Evolutionary conservation across 441 rosid species (phyloP), one percentile per base, ranked within the genome.

Genomic region (Melastoma candidum): DNA sequence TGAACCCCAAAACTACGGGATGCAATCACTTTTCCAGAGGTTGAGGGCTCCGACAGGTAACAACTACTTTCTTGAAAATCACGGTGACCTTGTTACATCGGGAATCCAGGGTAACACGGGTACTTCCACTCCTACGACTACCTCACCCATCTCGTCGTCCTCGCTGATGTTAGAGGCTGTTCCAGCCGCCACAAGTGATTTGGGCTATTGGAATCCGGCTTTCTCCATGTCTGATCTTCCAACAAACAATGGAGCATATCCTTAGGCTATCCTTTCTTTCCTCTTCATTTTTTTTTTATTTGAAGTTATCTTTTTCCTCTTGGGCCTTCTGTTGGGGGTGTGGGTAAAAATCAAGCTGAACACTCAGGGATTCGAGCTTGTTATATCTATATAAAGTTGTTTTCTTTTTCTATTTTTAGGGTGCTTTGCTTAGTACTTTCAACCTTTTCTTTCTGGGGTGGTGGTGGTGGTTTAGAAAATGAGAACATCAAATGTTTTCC

Each of bases 221-320:
- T 67, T 77, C 52, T 75, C 80, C 14, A 75, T 86, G 85, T 70
- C 81, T 26, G 84, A 81, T 75, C 87, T 79, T 64, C 77, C 82
- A 13, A 71, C 84, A 49, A 61, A 76, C 39, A 81, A 77, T 57
- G 85, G 77, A 71, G 77, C 83, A 70, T 78, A 73, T 57, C 87
- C 74, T 64, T 77, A 59, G 48, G 45, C 54, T 17, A 17, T 17
- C 22, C 8, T 8, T 17, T 32, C 41, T 32, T 32, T 32, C 8
- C 41, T 32, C 8, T 32, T 29, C 36, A 17, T 32, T 32, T 32
- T 32, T 4, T 8, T 1, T 29, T 32, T 32, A 2, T 32, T 32
- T 32, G 7, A 32, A 32, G 7, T 32, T 29, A 17, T 17, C 22
- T 17, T 17, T 29, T 29, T 32, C 41, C 41, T 2, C 41, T 32